Conservation (phyloP, 495 filamentous ascomycete genomes). For the Massariosphaeria phaeospora region DNA sequence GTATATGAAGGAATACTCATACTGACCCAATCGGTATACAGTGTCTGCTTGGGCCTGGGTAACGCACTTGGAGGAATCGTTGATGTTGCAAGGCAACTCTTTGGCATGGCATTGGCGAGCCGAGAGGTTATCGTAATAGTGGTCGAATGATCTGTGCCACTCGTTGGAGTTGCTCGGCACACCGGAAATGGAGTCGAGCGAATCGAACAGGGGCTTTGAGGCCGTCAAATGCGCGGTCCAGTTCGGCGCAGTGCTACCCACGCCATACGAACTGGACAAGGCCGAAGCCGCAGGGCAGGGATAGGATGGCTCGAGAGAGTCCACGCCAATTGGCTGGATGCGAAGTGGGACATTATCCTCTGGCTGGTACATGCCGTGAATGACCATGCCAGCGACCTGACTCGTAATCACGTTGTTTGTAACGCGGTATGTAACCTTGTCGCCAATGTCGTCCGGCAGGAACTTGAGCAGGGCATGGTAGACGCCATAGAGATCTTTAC, state of each 20-base stretch:
- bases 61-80: conserved; percentile 50
- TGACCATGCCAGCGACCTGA: conserved; percentile 62
- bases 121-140: conserved; percentile 70
- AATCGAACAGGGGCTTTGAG: conserved; percentile 47
- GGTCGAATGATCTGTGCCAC: conserved; percentile 62
- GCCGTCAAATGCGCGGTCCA: conserved; percentile 58
- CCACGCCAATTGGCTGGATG: conserved; percentile 50
- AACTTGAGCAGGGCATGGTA: conserved; percentile 58
- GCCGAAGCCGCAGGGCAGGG: conserved; percentile 47
- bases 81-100: conserved; percentile 55
- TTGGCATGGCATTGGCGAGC: conserved; percentile 62
- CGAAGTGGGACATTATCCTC: conserved; percentile 42
- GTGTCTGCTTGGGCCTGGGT: conserved; percentile 51
- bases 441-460: conserved; percentile 47
- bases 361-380: conserved; percentile 53
- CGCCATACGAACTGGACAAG: conserved; percentile 48
- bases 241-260: conserved; percentile 40
- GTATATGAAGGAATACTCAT: conserved; percentile 66
- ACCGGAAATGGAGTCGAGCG: conserved; percentile 57
- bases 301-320: conserved; percentile 63
- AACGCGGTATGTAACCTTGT: conserved; percentile 53
- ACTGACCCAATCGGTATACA: conserved; percentile 64
- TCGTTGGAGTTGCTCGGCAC: conserved; percentile 49
- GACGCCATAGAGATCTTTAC: conserved; percentile 57
- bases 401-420: conserved; percentile 68